Conservation (phyloP, 208 protist species). For the Leishmania tropica region DNA sequence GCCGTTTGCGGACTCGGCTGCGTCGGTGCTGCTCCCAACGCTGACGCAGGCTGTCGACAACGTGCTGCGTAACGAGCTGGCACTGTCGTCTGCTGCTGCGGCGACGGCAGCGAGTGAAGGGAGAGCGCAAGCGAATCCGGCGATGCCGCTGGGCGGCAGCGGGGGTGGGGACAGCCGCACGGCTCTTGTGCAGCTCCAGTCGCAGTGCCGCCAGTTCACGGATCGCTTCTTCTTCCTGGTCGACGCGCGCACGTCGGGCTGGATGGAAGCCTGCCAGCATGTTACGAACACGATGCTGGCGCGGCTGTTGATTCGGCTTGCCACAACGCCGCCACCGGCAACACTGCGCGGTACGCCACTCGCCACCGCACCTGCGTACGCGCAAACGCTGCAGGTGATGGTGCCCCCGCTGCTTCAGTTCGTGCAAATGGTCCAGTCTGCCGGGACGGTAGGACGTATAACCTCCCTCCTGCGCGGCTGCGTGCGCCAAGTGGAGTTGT, state of each 20-base stretch:
- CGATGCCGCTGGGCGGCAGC: neutral
- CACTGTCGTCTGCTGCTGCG: constrained; percentile 4
- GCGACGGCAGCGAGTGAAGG: neutral
- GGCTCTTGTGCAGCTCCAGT: constrained; percentile 30
- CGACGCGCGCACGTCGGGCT: constrained; percentile 38
- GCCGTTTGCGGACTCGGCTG: constrained; percentile 53
- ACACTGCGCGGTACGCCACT: constrained; percentile 6
- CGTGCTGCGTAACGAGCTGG: constrained; percentile 29
- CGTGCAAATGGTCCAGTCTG: constrained; percentile 28
- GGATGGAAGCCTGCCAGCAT: constrained; percentile 30
- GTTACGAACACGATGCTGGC: constrained; percentile 30
- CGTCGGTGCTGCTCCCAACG: constrained; percentile 42
- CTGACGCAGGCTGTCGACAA: constrained; percentile 25
- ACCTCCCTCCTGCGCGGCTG: constrained; percentile 31
- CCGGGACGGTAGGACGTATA: constrained; percentile 20
- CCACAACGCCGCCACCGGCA: constrained; percentile 15
- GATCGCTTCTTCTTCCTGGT: constrained; percentile 46
- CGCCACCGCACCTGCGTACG: constrained; percentile 27
- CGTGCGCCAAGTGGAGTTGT: constrained; percentile 33
- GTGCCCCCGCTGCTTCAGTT: constrained; percentile 35
- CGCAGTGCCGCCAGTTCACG: constrained; percentile 38
- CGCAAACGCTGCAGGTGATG: constrained; percentile 24
- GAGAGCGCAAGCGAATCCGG: neutral
- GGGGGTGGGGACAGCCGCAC: constrained; percentile 21
- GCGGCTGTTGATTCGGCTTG: constrained; percentile 25